These are phyloP conservation scores for Penicillium thymicola DNA, from an alignment of 2,329 filamentous ascomycete genomes.

Conservation along the genomic window DNA sequence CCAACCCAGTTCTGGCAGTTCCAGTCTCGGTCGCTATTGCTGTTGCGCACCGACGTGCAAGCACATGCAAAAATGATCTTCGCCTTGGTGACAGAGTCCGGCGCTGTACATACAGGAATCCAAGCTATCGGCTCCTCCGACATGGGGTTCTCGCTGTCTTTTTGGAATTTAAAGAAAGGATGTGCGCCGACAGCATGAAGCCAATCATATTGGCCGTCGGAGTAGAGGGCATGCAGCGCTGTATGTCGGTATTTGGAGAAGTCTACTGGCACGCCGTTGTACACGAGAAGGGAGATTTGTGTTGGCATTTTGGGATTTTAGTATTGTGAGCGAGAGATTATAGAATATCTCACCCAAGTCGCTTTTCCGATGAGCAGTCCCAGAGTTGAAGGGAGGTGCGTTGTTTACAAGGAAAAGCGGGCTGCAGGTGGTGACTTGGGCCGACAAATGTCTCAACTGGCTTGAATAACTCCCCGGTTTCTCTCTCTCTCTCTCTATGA, in stretches of 20 bases:
- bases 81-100: constrained; percentile 6
- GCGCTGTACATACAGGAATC: constrained; percentile 18
- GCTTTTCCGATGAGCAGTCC: background rate
- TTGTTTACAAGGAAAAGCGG: background rate
- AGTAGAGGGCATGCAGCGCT: constrained; percentile 25
- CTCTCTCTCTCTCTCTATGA: too few relatives aligned
- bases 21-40: constrained; percentile 26
- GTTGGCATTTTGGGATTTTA: constrained; percentile 15
- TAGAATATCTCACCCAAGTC: background rate
- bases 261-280: constrained; percentile 29
- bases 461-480: background rate
- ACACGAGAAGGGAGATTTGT: constrained; percentile 26
- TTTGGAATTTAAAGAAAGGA: constrained; percentile 25
- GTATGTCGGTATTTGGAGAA: constrained; percentile 32
- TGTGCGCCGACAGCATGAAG: constrained; percentile 28
- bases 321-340: background rate
- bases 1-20: constrained; percentile 36
- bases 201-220: constrained; percentile 14
- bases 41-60: constrained; percentile 24
- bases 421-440: background rate
- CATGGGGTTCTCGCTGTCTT: constrained; percentile 10
- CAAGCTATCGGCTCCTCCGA: constrained; percentile 10
- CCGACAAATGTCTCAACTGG: background rate
- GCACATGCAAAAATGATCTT: constrained; percentile 20
- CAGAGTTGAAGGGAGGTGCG: background rate